Evolutionary conservation across 2,329 filamentous ascomycete species (phyloP).

Genomic region (Exophiala dermatitidis): DNA sequence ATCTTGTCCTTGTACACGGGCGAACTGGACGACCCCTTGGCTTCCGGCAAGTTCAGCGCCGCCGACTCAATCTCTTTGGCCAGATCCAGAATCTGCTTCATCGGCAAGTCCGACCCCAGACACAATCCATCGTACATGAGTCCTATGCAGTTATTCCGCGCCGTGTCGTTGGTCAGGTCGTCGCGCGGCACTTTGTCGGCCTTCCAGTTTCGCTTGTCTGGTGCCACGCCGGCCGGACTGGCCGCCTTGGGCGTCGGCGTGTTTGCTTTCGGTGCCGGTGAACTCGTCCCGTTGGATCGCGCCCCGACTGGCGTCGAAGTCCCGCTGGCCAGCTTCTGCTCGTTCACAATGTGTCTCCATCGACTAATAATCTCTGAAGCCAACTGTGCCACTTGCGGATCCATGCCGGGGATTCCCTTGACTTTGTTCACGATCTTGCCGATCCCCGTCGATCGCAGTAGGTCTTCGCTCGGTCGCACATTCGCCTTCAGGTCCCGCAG

Average conservation of each 20-base stretch:
- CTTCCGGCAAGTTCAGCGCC: conserved; percentile 49
- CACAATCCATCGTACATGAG: conserved; percentile 91
- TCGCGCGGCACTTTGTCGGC: conserved; percentile 63
- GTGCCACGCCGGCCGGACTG: conserved; percentile 40
- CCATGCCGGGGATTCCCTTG: conserved; percentile 66
- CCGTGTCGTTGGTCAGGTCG: conserved; percentile 60
- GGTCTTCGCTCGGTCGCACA: conserved; percentile 77
- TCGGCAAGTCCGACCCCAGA: conserved; percentile 52
- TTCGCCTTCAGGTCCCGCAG: conserved; percentile 73
- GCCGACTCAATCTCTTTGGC: conserved; percentile 70
- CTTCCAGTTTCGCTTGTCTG: conserved; percentile 73
- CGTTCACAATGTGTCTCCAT: conserved; percentile 74
- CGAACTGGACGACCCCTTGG: conserved; percentile 62
- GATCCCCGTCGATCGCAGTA: conserved; percentile 83
- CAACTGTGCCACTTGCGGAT: conserved; percentile 58
- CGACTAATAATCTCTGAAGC: conserved; percentile 79
- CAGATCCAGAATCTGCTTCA: conserved; percentile 59
- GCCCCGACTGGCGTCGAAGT: conserved; percentile 31
- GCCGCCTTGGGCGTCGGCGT: conserved; percentile 35
- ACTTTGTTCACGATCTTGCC: conserved; percentile 83
- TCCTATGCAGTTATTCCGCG: conserved; percentile 78
- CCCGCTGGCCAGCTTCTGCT: conserved; percentile 31
- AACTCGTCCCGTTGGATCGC: conserved; percentile 47
- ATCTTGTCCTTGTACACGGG: conserved; percentile 79
- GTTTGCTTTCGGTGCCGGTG: conserved; percentile 41